These are phyloP conservation scores for Phyllosticta ampelicida DNA, from an alignment of 2,329 filamentous ascomycete species.

Conservation along the genomic window DNA sequence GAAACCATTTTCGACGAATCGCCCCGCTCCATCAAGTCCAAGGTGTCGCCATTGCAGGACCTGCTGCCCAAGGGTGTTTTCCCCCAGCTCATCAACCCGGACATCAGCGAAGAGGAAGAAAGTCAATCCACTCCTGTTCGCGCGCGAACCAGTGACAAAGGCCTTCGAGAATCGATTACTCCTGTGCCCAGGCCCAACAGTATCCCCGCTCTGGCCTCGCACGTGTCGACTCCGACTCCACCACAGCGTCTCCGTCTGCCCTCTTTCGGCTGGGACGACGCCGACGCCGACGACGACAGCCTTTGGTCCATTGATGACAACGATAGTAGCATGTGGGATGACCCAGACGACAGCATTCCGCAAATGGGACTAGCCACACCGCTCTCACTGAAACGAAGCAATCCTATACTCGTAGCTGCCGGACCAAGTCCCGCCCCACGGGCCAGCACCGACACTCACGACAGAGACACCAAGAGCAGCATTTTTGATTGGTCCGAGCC, in stretches of 20 bases:
- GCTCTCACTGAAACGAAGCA: constrained; percentile 23
- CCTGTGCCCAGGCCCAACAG: constrained; percentile 15
- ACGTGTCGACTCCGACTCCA: constrained; percentile 33
- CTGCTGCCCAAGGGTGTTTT: constrained; percentile 38
- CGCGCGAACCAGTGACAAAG: constrained; percentile 29
- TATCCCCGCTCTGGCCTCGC: constrained; percentile 28
- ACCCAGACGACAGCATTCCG: constrained; percentile 25
- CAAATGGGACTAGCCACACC: constrained; percentile 21
- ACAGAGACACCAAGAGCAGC: constrained; percentile 46
- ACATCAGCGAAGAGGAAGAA: constrained; percentile 41
- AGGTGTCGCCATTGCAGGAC: constrained; percentile 36
- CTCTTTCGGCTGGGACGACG: constrained; percentile 30
- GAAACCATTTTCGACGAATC: constrained; percentile 78
- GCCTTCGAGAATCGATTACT: constrained; percentile 26
- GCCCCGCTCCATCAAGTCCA: constrained; percentile 41
- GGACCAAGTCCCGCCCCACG: constrained; percentile 20
- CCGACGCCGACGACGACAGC: constrained; percentile 29
- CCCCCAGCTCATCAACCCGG: constrained; percentile 28
- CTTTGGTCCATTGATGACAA: constrained; percentile 32
- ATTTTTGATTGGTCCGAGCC: constrained; percentile 71
- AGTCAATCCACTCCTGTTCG: constrained; percentile 38
- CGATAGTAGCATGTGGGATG: constrained; percentile 27
- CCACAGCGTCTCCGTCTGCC: constrained; percentile 32
- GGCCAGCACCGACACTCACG: constrained; percentile 20
- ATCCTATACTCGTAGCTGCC: constrained; percentile 20